Percentiles rank a stretch among this genome's conserved stretches.
These are phyloP conservation scores for Acanthamoeba triangularis DNA, from an alignment of 208 protist genomes.

Conservation along the genomic window DNA sequence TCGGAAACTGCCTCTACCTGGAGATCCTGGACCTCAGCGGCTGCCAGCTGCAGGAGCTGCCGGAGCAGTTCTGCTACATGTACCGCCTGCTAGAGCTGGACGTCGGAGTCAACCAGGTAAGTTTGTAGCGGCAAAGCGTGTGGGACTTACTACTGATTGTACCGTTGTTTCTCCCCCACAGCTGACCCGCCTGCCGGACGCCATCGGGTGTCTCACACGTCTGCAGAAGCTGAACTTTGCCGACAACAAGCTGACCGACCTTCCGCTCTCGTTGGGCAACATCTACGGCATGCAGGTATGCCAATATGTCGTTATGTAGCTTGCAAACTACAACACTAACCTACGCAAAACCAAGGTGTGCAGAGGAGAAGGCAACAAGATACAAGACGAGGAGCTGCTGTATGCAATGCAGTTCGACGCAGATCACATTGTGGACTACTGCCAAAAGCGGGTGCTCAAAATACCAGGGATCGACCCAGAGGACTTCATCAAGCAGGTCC, in stretches of 20 bases:
- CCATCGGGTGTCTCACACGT: conserved; percentile 63
- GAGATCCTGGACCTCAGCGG: conserved; percentile 63
- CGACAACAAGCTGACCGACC: conserved; percentile 67
- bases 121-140: too few relatives aligned
- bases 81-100: conserved; percentile 62
- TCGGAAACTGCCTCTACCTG: conserved; percentile 67
- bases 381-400: background rate
- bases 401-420: conserved; percentile 4
- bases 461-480: background rate
- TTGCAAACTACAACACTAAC: too few relatives aligned
- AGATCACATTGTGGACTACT: background rate
- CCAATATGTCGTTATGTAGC: too few relatives aligned
- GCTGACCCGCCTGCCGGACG: conserved; percentile 61
- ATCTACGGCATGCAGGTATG: background rate
- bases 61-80: conserved; percentile 63
- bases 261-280: conserved; percentile 71
- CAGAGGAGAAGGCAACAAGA: background rate
- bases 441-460: conserved; percentile 3
- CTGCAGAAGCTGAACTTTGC: conserved; percentile 60
- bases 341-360: background rate
- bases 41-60: conserved; percentile 75
- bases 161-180: background rate
- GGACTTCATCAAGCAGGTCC: background rate
- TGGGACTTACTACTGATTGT: background rate
- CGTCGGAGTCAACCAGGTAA: conserved; percentile 46